Percentiles rank a stretch among this genome's conserved stretches.
Evolutionary conservation across 2,329 filamentous ascomycete species (phyloP).

Genomic region (Cordyceps cicadae): DNA sequence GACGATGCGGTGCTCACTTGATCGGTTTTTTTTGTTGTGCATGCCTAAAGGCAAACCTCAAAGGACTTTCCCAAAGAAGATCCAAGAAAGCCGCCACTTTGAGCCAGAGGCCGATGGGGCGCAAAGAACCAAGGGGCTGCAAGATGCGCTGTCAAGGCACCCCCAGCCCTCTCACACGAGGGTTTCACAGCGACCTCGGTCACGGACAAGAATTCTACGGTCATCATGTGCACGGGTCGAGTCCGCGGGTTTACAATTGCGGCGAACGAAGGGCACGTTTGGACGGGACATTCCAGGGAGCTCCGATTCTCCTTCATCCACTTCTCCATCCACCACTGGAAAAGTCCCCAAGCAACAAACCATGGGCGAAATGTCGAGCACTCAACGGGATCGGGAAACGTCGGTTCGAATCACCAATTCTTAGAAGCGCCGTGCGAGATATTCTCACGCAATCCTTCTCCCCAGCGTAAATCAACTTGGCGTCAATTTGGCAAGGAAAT

Average conservation of each 20-base stretch:
- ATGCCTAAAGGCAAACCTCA: neutral
- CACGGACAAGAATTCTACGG: neutral
- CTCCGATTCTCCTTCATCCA: neutral
- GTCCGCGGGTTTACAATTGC: neutral
- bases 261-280: neutral
- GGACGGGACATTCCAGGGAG: neutral
- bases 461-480: slow-evolving; percentile 52
- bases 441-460: slow-evolving; percentile 38
- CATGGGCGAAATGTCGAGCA: slow-evolving; percentile 41
- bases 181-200: slow-evolving; percentile 1
- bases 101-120: neutral
- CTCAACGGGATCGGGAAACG: slow-evolving; percentile 57
- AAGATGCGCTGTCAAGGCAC: neutral
- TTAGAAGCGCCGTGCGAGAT: slow-evolving; percentile 48
- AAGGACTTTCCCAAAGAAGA: neutral
- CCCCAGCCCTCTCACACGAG: neutral
- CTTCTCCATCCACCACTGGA: neutral
- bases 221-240: neutral
- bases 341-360: neutral
- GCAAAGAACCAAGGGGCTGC: neutral
- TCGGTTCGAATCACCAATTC: slow-evolving; percentile 52
- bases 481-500: slow-evolving; percentile 30
- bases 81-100: neutral
- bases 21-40: neutral
- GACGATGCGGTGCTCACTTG: slow-evolving; percentile 8